These are phyloP conservation scores for Bjerkandera adusta DNA, from an alignment of 1,284 basidiomycete species.

Conservation along the genomic window DNA sequence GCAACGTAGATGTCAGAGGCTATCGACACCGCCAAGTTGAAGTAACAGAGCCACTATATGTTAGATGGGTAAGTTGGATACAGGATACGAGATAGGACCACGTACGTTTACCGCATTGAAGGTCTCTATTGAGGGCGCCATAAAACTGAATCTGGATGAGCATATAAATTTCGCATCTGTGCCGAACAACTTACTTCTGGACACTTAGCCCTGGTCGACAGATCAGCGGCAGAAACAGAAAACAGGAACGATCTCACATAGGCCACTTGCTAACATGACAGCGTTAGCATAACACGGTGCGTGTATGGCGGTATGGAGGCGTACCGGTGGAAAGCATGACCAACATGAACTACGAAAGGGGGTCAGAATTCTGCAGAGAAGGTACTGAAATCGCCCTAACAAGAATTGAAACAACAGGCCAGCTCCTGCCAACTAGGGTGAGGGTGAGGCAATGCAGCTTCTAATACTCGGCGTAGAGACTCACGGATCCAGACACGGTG, in stretches of 20 bases:
- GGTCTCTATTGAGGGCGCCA: neutral
- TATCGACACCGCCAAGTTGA: neutral
- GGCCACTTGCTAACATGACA: no score
- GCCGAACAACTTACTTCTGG: no score
- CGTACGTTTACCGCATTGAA: neutral
- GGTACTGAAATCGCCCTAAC: no score
- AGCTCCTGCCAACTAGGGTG: neutral
- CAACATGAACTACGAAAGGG: no score
- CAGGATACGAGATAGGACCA: neutral
- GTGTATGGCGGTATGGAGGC: neutral
- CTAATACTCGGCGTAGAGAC: neutral
- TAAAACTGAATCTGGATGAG: neutral
- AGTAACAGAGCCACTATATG: neutral
- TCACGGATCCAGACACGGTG: constrained; percentile 1
- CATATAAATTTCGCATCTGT: no score
- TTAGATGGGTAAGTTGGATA: neutral
- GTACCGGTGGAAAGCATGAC: neutral
- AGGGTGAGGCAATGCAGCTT: neutral
- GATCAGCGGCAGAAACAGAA: neutral
- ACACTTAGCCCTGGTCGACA: no score
- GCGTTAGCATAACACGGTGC: no score
- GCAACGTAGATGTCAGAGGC: constrained; percentile 1
- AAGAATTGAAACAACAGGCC: neutral
- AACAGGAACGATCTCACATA: neutral
- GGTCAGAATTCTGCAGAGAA: no score